Percentiles rank a stretch among this genome's conserved stretches.
These are phyloP conservation scores for Penicillium macrosclerotiorum DNA, from an alignment of 495 filamentous ascomycete genomes.

Conservation along the genomic window DNA sequence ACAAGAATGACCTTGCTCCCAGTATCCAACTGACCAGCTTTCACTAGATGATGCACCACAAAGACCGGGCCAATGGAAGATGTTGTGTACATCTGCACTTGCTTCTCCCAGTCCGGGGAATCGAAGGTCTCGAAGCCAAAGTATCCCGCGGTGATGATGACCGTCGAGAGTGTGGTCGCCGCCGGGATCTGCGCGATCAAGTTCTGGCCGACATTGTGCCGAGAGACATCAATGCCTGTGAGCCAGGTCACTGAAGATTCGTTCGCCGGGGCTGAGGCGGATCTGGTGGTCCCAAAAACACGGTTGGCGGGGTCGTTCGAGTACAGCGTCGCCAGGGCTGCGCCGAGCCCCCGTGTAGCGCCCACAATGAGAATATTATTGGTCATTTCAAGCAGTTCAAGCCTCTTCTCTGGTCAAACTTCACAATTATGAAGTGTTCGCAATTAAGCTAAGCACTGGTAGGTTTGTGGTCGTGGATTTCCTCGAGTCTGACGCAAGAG, in stretches of 20 bases:
- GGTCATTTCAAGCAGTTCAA: constrained; percentile 17
- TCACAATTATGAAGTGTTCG: no score
- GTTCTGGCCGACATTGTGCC: constrained; percentile 54
- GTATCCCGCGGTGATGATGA: constrained; percentile 67
- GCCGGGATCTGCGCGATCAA: constrained; percentile 44
- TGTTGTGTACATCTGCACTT: constrained; percentile 70
- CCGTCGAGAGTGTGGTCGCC: constrained; percentile 48
- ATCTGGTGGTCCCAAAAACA: constrained; percentile 62
- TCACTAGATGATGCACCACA: constrained; percentile 59
- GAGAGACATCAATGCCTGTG: constrained; percentile 53
- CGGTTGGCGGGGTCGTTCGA: constrained; percentile 41
- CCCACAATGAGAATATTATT: constrained; percentile 60
- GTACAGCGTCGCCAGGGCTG: constrained; percentile 59
- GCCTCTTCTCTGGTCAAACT: not conserved
- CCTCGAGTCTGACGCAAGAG: constrained; percentile 10
- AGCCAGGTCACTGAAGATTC: constrained; percentile 45
- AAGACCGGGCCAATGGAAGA: constrained; percentile 66
- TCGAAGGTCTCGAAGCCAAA: constrained; percentile 64
- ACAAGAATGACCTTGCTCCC: constrained; percentile 64
- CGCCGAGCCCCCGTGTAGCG: constrained; percentile 65
- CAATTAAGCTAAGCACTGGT: no score
- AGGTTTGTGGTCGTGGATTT: no score
- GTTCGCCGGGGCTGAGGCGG: constrained; percentile 31
- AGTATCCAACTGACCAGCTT: constrained; percentile 46
- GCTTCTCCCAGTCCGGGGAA: constrained; percentile 61